Evolutionary conservation across 441 rosid genomes (phyloP).

Genomic region (Pelargonium citronellum): DNA sequence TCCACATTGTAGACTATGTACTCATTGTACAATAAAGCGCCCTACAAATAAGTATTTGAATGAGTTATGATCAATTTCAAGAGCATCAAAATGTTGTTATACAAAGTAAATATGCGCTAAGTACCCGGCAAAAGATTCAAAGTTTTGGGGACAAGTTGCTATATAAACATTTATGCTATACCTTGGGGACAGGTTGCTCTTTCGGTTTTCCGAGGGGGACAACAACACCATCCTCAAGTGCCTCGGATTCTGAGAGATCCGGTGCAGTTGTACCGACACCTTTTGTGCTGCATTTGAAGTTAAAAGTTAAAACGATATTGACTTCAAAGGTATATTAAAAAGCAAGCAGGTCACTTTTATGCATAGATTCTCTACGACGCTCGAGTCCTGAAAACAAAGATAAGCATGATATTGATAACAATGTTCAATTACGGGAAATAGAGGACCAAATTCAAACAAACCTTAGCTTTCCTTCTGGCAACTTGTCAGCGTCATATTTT

Average conservation of each 20-base stretch:
- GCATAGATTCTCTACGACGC: conserved; percentile 2
- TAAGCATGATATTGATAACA: conserved; percentile 2
- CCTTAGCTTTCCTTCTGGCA: conserved; percentile 80
- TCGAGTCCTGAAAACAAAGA: background rate
- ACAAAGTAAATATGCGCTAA: background rate
- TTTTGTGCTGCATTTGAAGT: conserved; percentile 54
- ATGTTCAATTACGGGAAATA: background rate
- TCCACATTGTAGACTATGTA: conserved; percentile 80
- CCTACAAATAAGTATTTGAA: conserved; percentile 38
- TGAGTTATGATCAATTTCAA: conserved; percentile 3
- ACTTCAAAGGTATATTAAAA: background rate
- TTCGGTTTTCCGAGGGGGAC: conserved; percentile 78
- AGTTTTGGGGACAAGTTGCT: background rate
- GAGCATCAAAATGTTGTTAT: conserved; percentile 2
- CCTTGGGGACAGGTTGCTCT: conserved; percentile 37
- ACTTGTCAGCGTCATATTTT: conserved; percentile 58
- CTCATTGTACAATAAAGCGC: conserved; percentile 58
- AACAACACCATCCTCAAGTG: conserved; percentile 52
- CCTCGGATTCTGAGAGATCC: conserved; percentile 47
- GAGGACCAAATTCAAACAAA: conserved; percentile 21
- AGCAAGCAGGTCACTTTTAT: background rate
- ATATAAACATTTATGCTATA: conserved; percentile 15
- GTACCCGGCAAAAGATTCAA: background rate
- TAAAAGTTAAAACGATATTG: conserved; percentile 12
- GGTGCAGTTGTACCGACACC: conserved; percentile 77